Percentiles rank a stretch among this genome's conserved stretches.
phyloP scores from a whole-genome alignment of 2,329 filamentous ascomycete genomes.

The Monilinia polystroma region DNA sequence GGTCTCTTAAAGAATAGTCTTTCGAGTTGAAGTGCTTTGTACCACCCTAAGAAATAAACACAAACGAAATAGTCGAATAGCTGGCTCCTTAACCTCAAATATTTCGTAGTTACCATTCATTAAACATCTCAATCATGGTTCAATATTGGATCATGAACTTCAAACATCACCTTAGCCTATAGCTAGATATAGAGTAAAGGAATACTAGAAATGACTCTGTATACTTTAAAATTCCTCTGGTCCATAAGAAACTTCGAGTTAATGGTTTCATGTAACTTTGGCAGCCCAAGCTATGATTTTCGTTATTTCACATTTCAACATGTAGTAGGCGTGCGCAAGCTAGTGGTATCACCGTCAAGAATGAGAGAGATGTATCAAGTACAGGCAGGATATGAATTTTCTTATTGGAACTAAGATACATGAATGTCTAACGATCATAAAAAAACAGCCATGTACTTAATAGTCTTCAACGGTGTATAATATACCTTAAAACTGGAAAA shows the following conservation, averaged over 20 bases:
- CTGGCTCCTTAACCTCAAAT: too few relatives aligned
- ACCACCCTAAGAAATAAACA: too few relatives aligned
- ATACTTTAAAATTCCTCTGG: too few relatives aligned
- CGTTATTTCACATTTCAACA: neutral
- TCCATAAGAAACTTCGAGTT: neutral
- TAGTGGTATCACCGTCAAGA: neutral
- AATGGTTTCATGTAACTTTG: neutral
- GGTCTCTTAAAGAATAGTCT: too few relatives aligned
- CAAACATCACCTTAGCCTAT: neutral
- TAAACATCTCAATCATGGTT: too few relatives aligned
- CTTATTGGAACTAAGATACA: neutral
- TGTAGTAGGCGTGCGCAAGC: neutral
- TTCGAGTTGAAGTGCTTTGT: too few relatives aligned
- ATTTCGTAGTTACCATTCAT: too few relatives aligned
- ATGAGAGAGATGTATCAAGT: neutral
- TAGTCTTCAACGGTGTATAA: neutral
- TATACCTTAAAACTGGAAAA: neutral
- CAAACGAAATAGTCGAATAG: too few relatives aligned
- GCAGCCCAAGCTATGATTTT: neutral
- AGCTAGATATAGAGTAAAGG: neutral
- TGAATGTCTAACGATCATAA: neutral
- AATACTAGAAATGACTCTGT: too few relatives aligned
- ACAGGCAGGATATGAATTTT: neutral
- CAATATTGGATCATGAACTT: neutral
- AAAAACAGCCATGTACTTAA: too few relatives aligned